Base-by-base conservation (phyloP, 768 basidiomycete genomes). In the Candolleomyces aberdarensis region DNA sequence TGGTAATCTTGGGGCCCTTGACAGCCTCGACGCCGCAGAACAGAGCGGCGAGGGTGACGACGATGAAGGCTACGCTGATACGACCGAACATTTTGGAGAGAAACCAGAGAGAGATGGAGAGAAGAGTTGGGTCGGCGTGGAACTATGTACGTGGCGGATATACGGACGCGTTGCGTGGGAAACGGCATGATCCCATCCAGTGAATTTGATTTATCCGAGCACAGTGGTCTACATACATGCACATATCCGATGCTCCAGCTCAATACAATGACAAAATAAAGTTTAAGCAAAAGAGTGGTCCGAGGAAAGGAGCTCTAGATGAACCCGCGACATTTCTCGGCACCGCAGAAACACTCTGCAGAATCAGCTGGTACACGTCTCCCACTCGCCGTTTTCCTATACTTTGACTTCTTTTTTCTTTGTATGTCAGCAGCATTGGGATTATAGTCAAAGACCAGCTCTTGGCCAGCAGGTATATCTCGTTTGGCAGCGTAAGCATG, bases 1-100 rank as follows among this genome's bases (percentile, higher is more conserved):
- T 79, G 50, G 96, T 97, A 68, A 98, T 88, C 76, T 82, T 87
- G 14, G 96, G 96, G 15, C 90, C 88, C 68, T 93, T 96, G 36
- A 85, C 83, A 13, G 94, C 94, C 65, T 94, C 89, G 9, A 77
- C 92, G 36, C 85, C 83, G 67, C 85, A 89, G 76, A 92, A 86
- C 68, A 91, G 76, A 0, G 89, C 86, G 10, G 83, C 84, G 59
- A 92, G 56, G 29, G 88, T 81, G 48, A 89, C 76, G 57, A 87
- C 71, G 50, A 89, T 69, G 63, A 92, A 80, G 40, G 81, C 81
- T 61, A 91, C 72, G 17, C 85, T 83, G 53, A 87, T 71, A 62
- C 84, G 85, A 63, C 83, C 80, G 66, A 91, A 85, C 83, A 90
- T 86, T 70, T 52, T 58, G 57, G 58, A 64, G 63, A 63, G 60